Evolutionary conservation across 768 basidiomycete species (phyloP), one percentile per base, ranked within the genome.

Genomic region (Leccinum pellstonianum): DNA sequence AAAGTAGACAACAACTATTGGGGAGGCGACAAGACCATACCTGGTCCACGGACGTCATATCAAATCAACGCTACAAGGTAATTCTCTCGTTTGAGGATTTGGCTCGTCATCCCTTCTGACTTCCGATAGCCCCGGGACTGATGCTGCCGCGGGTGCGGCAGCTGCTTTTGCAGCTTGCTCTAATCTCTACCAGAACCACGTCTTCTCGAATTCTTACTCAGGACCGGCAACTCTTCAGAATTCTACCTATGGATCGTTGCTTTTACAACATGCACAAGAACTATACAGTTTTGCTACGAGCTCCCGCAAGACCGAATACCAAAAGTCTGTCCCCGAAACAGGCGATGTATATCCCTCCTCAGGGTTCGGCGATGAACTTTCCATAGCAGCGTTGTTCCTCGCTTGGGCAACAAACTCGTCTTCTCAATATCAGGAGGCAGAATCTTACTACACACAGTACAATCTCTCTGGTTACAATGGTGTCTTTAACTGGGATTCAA

Each of bases 401-500:
- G 81, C 91, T 10, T 81, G 85, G 71, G 90, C 90, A 2, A 85
- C 81, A 31, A 86, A 87, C 57, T 84, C 83, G 1, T 76, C 83
- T 9, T 72, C 77, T 3, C 77, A 83, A 56, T 92, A 86, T 66
- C 68, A 79, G 21, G 82, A 90, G 59, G 91, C 91, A 2, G 79
- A 84, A 68, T 70, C 75, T 7, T 84, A 83, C 68, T 93, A 86
- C 70, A 67, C 75, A 10, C 74, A 82, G 33, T 90, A 83, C 67
- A 71, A 78, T 23, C 77, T 95, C 0, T 71, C 74, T 3, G 77
- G 78, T 1, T 75, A 80, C 35, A 75, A 86, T 49, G 74, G 77
- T 2, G 85, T 89, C 5, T 90, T 94, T 75, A 95, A 95, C 70
- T 98, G 95, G 95, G 95, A 95, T 69, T 83, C 84, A 3, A 90